phyloP scores from a whole-genome alignment of 805 yeast genomes.

The Yarrowia sp. region DNA sequence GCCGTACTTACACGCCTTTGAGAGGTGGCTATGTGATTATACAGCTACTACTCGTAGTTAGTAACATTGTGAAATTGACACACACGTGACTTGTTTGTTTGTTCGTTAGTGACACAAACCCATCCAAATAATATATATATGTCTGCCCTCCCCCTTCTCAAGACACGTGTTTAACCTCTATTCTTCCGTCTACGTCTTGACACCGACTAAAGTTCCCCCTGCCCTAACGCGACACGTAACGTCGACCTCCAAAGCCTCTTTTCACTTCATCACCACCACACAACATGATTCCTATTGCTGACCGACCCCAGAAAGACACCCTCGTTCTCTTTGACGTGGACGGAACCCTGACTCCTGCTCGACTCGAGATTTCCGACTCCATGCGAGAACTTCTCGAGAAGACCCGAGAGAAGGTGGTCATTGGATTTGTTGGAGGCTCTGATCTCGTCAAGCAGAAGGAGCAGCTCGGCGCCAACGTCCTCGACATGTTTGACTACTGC shows the following conservation, averaged over 20 bases:
- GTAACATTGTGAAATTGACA: no score
- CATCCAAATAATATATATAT: no score
- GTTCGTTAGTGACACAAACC: no score
- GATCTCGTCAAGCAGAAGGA: slow-evolving; percentile 93
- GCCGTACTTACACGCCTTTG: no score
- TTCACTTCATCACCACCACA: background rate
- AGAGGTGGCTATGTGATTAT: no score
- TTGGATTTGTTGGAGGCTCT: slow-evolving; percentile 98
- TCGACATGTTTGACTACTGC: slow-evolving; percentile 86
- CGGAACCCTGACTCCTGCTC: slow-evolving; percentile 97
- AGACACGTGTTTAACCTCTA: no score
- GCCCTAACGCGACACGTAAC: background rate
- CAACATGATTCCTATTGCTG: slow-evolving; percentile 57
- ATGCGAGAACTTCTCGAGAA: slow-evolving; percentile 67
- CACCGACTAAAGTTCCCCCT: background rate
- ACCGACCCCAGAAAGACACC: slow-evolving; percentile 67
- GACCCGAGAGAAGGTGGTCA: slow-evolving; percentile 85
- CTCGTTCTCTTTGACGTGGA: slow-evolving; percentile 96
- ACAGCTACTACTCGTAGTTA: no score
- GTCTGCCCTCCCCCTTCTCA: no score
- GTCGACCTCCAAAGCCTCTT: no score
- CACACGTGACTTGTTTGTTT: no score
- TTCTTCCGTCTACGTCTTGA: no score
- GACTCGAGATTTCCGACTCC: slow-evolving; percentile 63
- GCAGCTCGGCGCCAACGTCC: slow-evolving; percentile 80